Evolutionary conservation across 768 basidiomycete species (phyloP).

Genomic region (Amylocystis lapponica): DNA sequence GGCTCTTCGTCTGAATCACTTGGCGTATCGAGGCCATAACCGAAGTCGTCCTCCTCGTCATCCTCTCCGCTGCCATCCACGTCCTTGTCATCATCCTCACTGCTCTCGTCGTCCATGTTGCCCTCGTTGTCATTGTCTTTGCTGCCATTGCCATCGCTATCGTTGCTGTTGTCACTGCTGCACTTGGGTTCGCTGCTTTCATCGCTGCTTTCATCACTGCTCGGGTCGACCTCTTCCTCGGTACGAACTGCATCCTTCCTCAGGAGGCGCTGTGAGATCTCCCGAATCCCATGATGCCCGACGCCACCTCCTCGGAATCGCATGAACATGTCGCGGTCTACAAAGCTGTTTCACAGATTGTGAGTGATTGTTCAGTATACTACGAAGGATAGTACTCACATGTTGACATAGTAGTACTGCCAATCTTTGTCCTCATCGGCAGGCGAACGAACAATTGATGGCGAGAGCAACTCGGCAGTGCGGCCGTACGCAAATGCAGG

Average conservation of each 20-base stretch:
- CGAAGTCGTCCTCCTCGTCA: too few species aligned
- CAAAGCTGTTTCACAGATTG: conserved; percentile 18
- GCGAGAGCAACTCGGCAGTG: conserved; percentile 5
- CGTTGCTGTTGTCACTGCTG: too few species aligned
- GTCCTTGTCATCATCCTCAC: background rate
- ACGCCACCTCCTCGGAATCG: conserved; percentile 22
- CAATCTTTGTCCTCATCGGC: conserved; percentile 11
- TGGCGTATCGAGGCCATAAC: background rate
- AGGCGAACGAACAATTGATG: conserved; percentile 3
- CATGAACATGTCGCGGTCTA: conserved; percentile 30
- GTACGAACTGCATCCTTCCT: too few species aligned
- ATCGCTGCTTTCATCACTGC: background rate
- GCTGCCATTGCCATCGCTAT: background rate
- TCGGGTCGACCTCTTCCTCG: too few species aligned
- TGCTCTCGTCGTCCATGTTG: too few species aligned
- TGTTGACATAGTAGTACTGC: conserved; percentile 18
- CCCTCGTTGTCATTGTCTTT: too few species aligned
- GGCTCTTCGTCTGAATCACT: too few species aligned
- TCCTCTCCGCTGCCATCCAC: too few species aligned
- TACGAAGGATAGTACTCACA: conserved; percentile 11
- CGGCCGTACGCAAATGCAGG: conserved; percentile 30
- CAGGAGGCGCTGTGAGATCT: background rate
- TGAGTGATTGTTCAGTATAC: background rate
- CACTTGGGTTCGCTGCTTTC: background rate
- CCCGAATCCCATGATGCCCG: conserved; percentile 24